These are phyloP conservation scores for Parietaria judaica DNA, from an alignment of 306 rosid species.

Conservation along the genomic window DNA sequence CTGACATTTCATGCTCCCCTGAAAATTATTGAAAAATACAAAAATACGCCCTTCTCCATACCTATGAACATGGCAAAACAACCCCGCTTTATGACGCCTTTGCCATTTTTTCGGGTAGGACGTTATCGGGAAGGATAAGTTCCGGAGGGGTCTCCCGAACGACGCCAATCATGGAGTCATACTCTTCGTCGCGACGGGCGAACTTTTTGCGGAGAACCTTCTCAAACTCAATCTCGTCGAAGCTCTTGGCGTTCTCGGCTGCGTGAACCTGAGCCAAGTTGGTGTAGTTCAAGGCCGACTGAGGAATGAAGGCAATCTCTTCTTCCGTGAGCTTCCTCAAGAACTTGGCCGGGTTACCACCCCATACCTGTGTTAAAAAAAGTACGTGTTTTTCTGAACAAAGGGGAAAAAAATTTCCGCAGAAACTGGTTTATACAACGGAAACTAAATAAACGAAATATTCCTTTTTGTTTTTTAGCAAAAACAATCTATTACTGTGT, in stretches of 20 bases:
- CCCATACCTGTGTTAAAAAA: constrained; percentile 61
- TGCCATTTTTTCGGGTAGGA: constrained; percentile 38
- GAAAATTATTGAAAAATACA: constrained; percentile 44
- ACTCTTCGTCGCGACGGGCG: constrained; percentile 55
- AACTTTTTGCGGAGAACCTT: constrained; percentile 73
- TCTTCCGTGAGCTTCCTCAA: constrained; percentile 89
- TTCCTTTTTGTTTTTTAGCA: too few relatives aligned
- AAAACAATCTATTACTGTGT: too few relatives aligned
- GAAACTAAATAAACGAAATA: too few relatives aligned
- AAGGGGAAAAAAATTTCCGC: too few relatives aligned
- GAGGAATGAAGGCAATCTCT: constrained; percentile 80
- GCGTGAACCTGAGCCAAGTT: constrained; percentile 90
- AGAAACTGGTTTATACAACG: too few relatives aligned
- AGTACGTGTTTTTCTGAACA: neutral
- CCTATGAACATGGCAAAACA: constrained; percentile 26
- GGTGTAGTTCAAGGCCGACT: constrained; percentile 77
- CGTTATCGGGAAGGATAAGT: constrained; percentile 45
- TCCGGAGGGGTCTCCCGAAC: constrained; percentile 50
- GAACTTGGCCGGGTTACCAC: constrained; percentile 93
- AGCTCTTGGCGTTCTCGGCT: constrained; percentile 67
- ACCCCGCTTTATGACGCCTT: constrained; percentile 34
- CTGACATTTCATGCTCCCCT: constrained; percentile 32
- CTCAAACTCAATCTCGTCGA: constrained; percentile 65
- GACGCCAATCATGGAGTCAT: constrained; percentile 47
- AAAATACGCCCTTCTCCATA: constrained; percentile 29